Evolutionary conservation across 2,329 filamentous ascomycete genomes (phyloP).

Genomic region (Phaeophleospora eucalypticola): DNA sequence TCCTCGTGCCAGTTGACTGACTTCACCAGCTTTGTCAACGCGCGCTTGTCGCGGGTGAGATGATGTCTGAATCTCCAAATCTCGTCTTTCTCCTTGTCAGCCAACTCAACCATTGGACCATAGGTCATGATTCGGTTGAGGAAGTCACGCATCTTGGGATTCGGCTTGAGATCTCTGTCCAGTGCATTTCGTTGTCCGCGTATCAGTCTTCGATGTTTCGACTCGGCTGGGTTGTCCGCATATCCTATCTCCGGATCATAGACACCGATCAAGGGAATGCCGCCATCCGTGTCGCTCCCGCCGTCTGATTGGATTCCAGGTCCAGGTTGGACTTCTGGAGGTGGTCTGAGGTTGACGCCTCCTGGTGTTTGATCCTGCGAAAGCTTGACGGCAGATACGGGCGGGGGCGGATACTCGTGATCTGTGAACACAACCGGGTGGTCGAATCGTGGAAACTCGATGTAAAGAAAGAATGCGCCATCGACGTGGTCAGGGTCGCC

Average conservation of each 20-base stretch:
- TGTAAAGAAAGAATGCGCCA: slow-evolving; percentile 73
- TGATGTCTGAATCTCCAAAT: slow-evolving; percentile 98
- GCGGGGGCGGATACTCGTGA: slow-evolving; percentile 82
- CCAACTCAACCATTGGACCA: slow-evolving; percentile 83
- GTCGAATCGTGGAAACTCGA: slow-evolving; percentile 92
- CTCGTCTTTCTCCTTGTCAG: slow-evolving; percentile 87
- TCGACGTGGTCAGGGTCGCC: slow-evolving; percentile 45
- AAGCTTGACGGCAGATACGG: slow-evolving; percentile 63
- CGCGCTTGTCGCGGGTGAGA: slow-evolving; percentile 77
- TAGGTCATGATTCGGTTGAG: slow-evolving; percentile 87
- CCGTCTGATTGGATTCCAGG: slow-evolving; percentile 76
- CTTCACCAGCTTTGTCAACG: slow-evolving; percentile 95
- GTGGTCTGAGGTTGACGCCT: slow-evolving; percentile 69
- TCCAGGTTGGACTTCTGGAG: slow-evolving; percentile 83
- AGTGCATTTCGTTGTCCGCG: slow-evolving; percentile 87
- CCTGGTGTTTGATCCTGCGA: slow-evolving; percentile 55
- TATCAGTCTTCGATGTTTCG: slow-evolving; percentile 87
- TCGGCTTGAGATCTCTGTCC: slow-evolving; percentile 92
- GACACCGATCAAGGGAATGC: slow-evolving; percentile 69
- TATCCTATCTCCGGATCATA: slow-evolving; percentile 92
- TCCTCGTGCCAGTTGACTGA: slow-evolving; percentile 91
- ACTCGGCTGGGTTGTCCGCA: slow-evolving; percentile 87
- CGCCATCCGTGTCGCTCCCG: slow-evolving; percentile 47
- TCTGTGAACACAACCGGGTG: slow-evolving; percentile 95
- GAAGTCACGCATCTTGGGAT: slow-evolving; percentile 91